Base-by-base conservation (phyloP, 1,284 basidiomycete genomes). In the Sporisorium iseilematis-ciliati region DNA sequence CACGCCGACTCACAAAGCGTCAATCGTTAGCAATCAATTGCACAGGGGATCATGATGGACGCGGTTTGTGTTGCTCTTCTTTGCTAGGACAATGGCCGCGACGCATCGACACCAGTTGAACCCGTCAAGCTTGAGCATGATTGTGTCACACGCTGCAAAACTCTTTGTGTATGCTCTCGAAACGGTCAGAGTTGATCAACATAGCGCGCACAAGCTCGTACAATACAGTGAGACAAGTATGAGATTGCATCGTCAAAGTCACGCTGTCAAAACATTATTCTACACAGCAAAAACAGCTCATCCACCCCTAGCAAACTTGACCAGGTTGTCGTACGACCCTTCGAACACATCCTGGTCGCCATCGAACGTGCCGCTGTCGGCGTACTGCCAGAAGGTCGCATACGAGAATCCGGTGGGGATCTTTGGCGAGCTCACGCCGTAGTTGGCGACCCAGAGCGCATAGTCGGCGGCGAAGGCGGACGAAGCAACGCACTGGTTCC, bases 331-430 rank as follows among this genome's bases (percentile, higher is more conserved):
- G 4, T 55, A 21, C 41, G 35, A 41, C 0, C 71, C 72, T 33
- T 70, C 63, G 33, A 56, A 90, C 62, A 86, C 65, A 77, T 90
- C 88, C 52, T 88, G 88, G 68, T 91, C 90, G 29, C 90, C 89
- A 29, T 89, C 88, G 73, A 88, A 89, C 25, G 56, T 57, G 4
- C 88, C 88, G 11, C 86, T 86, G 75, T 89, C 88, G 4, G 88
- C 88, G 65, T 88, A 89, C 82, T 91, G 90, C 90, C 90, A 91
- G 85, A 91, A 90, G 0, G 90, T 89, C 23, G 87, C 80, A 78
- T 86, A 88, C 6, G 25, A 35, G 62, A 77, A 81, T 16, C 75
- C 74, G 2, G 52, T 61, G 5, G 79, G 78, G 29, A 78, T 61
- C 10, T 62, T 68, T 2, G 73, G 64, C 14, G 23, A 49, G 21